Evolutionary conservation across 306 rosid species (phyloP).

Genomic region (Carpinus fangiana): DNA sequence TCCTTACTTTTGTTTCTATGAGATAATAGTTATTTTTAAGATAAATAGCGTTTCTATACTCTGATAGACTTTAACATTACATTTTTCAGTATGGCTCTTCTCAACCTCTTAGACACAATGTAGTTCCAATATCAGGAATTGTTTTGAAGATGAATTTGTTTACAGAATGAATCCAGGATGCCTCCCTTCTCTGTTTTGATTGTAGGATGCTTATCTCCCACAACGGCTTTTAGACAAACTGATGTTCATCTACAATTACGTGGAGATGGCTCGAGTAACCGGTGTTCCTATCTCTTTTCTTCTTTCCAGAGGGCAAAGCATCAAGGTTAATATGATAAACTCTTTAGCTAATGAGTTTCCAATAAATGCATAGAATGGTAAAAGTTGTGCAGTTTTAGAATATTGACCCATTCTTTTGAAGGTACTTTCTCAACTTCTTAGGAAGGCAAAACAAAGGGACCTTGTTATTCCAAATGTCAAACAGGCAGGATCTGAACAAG

Average conservation of each 20-base stretch:
- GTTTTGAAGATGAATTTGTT: background rate
- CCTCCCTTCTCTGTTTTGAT: conserved; percentile 13
- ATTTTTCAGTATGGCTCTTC: background rate
- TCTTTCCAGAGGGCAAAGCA: conserved; percentile 97
- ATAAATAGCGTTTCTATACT: background rate
- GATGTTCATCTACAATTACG: conserved; percentile 93
- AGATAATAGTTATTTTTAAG: background rate
- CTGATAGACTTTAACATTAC: background rate
- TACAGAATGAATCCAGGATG: background rate
- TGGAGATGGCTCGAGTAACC: conserved; percentile 99
- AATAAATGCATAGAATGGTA: conserved; percentile 10
- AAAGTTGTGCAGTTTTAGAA: conserved; percentile 15
- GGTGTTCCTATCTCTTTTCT: conserved; percentile 97
- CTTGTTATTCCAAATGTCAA: conserved; percentile 83
- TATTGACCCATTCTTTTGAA: conserved; percentile 31
- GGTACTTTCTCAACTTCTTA: conserved; percentile 99
- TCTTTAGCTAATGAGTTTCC: conserved; percentile 9
- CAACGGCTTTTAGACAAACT: conserved; percentile 94
- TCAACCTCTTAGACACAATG: background rate
- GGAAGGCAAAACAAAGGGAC: conserved; percentile 92
- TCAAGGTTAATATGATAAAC: conserved; percentile 50
- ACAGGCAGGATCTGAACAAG: conserved; percentile 97
- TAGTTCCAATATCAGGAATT: background rate
- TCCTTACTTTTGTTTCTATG: background rate
- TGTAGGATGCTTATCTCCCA: conserved; percentile 98